Evolutionary conservation across 495 filamentous ascomycete genomes (phyloP).

Genomic region (Penicillium nucicola): DNA sequence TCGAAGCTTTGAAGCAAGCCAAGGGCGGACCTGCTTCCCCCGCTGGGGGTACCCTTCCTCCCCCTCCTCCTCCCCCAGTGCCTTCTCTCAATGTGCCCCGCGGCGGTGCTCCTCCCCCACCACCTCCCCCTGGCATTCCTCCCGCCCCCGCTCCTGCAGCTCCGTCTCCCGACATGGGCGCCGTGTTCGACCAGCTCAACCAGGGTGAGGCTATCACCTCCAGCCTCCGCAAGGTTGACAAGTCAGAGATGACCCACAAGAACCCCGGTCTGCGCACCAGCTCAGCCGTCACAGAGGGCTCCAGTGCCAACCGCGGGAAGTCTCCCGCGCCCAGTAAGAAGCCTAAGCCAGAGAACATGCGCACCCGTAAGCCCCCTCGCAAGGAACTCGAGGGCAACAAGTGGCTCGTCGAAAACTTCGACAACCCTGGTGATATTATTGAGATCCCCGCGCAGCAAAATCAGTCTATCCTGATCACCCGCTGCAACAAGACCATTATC

Average conservation of each 20-base stretch:
- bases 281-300: conserved; percentile 59
- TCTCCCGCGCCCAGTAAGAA: conserved; percentile 84
- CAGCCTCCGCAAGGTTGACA: conserved; percentile 88
- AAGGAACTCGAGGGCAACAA: conserved; percentile 94
- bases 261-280: conserved; percentile 84
- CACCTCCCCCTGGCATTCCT: conserved; percentile 53
- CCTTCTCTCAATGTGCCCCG: conserved; percentile 52
- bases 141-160: conserved; percentile 29
- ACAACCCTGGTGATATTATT: conserved; percentile 67
- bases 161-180: conserved; percentile 60
- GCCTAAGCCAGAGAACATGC: conserved; percentile 93
- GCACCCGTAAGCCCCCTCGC: conserved; percentile 84
- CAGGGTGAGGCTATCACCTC: conserved; percentile 82
- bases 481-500: conserved; percentile 86
- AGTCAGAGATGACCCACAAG: conserved; percentile 95
- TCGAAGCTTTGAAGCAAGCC: conserved; percentile 64
- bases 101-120: conserved; percentile 77
- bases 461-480: conserved; percentile 88
- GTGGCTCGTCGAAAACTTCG: conserved; percentile 94
- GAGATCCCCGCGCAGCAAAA: conserved; percentile 74
- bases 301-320: conserved; percentile 58
- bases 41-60: conserved; percentile 42
- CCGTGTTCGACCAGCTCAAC: conserved; percentile 89
- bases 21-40: conserved; percentile 47
- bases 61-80: conserved; percentile 56